phyloP scores from a whole-genome alignment of 768 basidiomycete genomes.

The Paxillus involutus region DNA sequence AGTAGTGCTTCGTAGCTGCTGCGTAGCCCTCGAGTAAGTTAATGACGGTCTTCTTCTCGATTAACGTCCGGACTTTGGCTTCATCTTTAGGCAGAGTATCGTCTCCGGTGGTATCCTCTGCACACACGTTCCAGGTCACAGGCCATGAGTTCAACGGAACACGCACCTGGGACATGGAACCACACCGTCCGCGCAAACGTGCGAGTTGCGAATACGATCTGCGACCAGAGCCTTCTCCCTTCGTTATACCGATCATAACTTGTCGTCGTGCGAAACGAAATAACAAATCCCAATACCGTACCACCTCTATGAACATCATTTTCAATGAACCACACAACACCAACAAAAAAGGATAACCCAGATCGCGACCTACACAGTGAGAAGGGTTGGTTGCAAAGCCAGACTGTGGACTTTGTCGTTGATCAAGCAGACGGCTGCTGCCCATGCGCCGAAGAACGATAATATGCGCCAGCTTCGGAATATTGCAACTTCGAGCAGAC shows the following conservation, averaged over 20 bases:
- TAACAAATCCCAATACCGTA: slow-evolving; percentile 74
- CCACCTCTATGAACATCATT: slow-evolving; percentile 34
- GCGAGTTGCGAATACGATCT: slow-evolving; percentile 53
- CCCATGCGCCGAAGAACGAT: slow-evolving; percentile 60
- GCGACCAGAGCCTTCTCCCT: slow-evolving; percentile 64
- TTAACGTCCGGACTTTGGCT: slow-evolving; percentile 43
- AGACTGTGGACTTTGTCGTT: slow-evolving; percentile 46
- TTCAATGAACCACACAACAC: too few relatives aligned
- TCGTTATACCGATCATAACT: slow-evolving; percentile 77
- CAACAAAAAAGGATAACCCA: background rate
- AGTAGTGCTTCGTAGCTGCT: slow-evolving; percentile 67
- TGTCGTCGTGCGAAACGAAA: slow-evolving; percentile 69
- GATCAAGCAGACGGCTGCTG: slow-evolving; percentile 52
- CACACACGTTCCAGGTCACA: slow-evolving; percentile 9
- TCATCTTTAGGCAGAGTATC: background rate
- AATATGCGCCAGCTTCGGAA: slow-evolving; percentile 48
- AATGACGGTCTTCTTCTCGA: slow-evolving; percentile 70
- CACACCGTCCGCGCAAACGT: slow-evolving; percentile 62
- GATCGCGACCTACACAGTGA: slow-evolving; percentile 56
- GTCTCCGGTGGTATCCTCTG: slow-evolving; percentile 5
- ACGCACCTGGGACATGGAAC: slow-evolving; percentile 65
- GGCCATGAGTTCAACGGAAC: slow-evolving; percentile 27
- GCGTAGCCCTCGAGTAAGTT: slow-evolving; percentile 67
- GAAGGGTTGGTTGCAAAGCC: slow-evolving; percentile 48
- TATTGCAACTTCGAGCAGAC: background rate